phyloP scores from a whole-genome alignment of 768 basidiomycete genomes.

The Tephrocybe sp. region DNA sequence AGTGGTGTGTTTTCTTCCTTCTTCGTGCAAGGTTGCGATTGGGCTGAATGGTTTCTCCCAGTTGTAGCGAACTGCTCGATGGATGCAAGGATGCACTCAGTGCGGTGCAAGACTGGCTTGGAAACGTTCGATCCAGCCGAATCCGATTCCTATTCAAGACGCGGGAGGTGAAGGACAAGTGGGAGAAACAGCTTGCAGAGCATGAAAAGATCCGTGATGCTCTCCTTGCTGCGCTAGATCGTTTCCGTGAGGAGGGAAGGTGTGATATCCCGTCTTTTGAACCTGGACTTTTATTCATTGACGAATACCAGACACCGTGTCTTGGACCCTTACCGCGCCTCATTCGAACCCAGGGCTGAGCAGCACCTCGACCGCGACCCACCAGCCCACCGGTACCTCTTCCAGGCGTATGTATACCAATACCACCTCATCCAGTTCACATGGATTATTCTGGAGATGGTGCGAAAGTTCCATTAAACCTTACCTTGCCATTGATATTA shows the following conservation, averaged over 20 bases:
- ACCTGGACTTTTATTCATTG: not conserved
- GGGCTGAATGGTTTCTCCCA: conserved; percentile 8
- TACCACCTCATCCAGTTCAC: conserved; percentile 47
- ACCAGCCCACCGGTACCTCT: conserved; percentile 68
- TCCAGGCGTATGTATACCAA: conserved; percentile 76
- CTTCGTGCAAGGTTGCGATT: not conserved
- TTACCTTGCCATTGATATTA: not conserved
- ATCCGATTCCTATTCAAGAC: conserved; percentile 35
- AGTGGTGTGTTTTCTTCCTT: conserved; percentile 30
- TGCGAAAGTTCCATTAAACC: conserved; percentile 17
- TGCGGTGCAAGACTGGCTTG: conserved; percentile 53
- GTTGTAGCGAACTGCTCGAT: conserved; percentile 55
- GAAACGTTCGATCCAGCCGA: conserved; percentile 32
- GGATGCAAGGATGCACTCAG: conserved; percentile 39
- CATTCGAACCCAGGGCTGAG: conserved; percentile 37
- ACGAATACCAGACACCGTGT: conserved; percentile 38
- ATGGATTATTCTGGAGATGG: conserved; percentile 40
- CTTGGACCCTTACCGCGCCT: conserved; percentile 59
- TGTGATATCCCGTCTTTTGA: conserved; percentile 29
- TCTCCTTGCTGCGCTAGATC: conserved; percentile 37
- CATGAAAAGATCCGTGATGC: conserved; percentile 36
- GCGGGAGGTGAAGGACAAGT: conserved; percentile 27
- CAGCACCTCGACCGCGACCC: conserved; percentile 33
- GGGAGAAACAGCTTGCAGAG: conserved; percentile 34
- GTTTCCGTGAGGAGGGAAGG: conserved; percentile 54